Evolutionary conservation across 345 rosid species (phyloP).

Genomic region (Eucalyptus curtisii): DNA sequence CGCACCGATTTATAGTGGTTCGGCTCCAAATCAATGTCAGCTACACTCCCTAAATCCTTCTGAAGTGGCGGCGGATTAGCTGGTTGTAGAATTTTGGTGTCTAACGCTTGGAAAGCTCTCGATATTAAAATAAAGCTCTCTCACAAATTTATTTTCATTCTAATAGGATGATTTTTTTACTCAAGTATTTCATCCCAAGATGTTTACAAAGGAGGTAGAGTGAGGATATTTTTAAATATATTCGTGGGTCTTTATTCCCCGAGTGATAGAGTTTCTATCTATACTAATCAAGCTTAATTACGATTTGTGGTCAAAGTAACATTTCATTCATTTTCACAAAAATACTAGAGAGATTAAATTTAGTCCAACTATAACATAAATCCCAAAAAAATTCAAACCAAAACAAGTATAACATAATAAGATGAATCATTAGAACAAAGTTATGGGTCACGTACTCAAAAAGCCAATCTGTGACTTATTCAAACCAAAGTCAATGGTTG

Average conservation of each 20-base stretch:
- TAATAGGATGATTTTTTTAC: not conserved
- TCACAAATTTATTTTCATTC: not conserved
- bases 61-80: not conserved
- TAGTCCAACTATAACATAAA: too few species aligned
- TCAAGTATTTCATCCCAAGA: not conserved
- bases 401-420: too few species aligned
- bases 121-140: not conserved
- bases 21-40: not conserved
- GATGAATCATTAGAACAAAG: not conserved
- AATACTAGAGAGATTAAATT: not conserved
- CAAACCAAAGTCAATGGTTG: not conserved
- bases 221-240: not conserved
- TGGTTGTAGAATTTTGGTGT: not conserved
- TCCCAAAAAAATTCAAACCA: too few species aligned
- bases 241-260: not conserved
- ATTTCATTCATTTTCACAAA: not conserved
- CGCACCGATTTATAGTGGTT: not conserved
- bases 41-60: not conserved
- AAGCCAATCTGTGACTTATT: not conserved
- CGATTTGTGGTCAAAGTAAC: not conserved
- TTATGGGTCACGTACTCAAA: too few species aligned
- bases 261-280: not conserved
- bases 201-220: not conserved
- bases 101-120: not conserved
- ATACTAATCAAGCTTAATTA: not conserved